Evolutionary conservation across 345 rosid species (phyloP), one percentile per base, ranked within the genome.

Genomic region (Abelmoschus esculentus): DNA sequence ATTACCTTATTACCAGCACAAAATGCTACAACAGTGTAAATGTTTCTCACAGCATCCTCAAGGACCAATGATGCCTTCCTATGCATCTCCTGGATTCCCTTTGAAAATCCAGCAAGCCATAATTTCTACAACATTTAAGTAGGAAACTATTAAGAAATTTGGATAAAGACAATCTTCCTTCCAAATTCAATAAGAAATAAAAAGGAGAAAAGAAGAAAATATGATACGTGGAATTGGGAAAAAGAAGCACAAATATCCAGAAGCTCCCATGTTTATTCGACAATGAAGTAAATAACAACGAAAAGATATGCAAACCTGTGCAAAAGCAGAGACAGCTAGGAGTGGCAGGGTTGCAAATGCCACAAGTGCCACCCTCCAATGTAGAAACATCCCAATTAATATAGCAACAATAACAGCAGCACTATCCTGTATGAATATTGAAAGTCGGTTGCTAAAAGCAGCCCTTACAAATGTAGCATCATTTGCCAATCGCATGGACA

Each of bases 81-180:
- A 75, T 96, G 99, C 99, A 92, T 92, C 87, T 92, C 98, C 85
- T 96, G 99, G 79, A 96, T 96, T 62, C 99, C 99, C 83, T 87
- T 85, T 28, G 99, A 96, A 80, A 96, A 96, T 80, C 99, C 99
- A 73, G 91, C 96, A n/a, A 96, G 98, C 99, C 99, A 96, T 77
- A 92, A 76, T 83, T 96, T 96, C 99, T 96, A 87, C 74, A 89
- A 75, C 40, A 70, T 38, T 50, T 65, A 70, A 55, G 34, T 14
- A 14, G 7, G 26, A 26, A 36, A 4, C 57, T 8, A 47, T 49
- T 66, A 29, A 66, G 70, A 66, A 66, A 15, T 28, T 28, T 4
- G 42, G 70, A 66, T 17, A 29, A 66, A 52, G 34, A 44, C 12
- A 44, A 22, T 47, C 42, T 47, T 49, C 57, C 57, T 9, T 47